Conservation (phyloP, 169 alveolate species). For the Pseudocohnilembus persalinus region DNA sequence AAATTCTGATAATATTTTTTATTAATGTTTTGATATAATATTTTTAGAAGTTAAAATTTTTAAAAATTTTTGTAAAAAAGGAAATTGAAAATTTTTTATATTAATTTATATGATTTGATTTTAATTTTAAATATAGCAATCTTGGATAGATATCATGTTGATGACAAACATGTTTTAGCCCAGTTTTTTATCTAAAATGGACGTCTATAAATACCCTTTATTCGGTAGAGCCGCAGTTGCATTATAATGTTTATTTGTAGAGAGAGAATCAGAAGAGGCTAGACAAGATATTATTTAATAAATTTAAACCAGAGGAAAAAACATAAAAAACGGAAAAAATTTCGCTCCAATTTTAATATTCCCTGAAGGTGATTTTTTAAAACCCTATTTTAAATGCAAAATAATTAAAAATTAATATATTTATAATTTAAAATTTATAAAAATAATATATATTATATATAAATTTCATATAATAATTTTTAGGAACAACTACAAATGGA, state of each 20-base stretch:
- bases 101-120: no score
- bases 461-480: no score
- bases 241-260: slow-evolving; percentile 59
- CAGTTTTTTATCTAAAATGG: slow-evolving; percentile 37
- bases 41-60: no score
- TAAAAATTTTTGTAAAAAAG: no score
- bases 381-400: no score
- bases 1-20: not conserved
- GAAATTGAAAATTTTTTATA: no score
- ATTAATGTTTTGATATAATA: no score
- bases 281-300: slow-evolving; percentile 49
- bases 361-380: slow-evolving; percentile 78
- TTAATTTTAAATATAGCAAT: not conserved
- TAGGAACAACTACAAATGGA: slow-evolving; percentile 68
- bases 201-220: slow-evolving; percentile 22
- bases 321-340: slow-evolving; percentile 46
- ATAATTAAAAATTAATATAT: no score
- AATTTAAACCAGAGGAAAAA: slow-evolving; percentile 50
- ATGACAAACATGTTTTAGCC: slow-evolving; percentile 25
- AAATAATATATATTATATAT: no score
- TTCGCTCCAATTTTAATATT: slow-evolving; percentile 62
- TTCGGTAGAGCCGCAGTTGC: slow-evolving; percentile 30
- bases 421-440: no score
- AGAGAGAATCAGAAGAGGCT: slow-evolving; percentile 54
- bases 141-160: slow-evolving; percentile 40